phyloP scores from a whole-genome alignment of 345 rosid species.

The Hevea brasiliensis region DNA sequence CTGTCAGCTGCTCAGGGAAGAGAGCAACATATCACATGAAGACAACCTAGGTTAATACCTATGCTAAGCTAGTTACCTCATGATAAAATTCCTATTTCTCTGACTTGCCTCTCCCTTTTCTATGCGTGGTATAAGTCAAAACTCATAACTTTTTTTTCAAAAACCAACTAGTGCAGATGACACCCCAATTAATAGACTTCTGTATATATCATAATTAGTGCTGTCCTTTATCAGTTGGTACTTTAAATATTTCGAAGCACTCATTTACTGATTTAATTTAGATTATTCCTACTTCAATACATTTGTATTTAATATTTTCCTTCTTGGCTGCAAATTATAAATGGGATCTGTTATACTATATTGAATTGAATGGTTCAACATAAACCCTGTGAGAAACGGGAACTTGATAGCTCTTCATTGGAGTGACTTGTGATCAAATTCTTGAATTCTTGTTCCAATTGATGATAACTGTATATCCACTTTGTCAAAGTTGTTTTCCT shows the following conservation, averaged over 20 bases:
- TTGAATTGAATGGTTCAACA: background rate
- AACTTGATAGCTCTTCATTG: background rate
- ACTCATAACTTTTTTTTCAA: too few relatives aligned
- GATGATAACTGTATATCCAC: background rate
- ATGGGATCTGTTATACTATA: background rate
- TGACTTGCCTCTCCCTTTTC: background rate
- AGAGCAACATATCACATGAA: constrained; percentile 22
- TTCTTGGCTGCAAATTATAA: background rate
- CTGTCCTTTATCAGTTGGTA: background rate
- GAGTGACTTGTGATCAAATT: background rate
- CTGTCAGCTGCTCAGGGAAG: constrained; percentile 20
- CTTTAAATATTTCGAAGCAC: background rate
- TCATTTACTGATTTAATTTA: background rate
- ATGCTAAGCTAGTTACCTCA: background rate
- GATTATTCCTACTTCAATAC: background rate
- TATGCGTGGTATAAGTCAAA: background rate
- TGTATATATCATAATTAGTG: too few relatives aligned
- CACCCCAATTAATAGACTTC: background rate
- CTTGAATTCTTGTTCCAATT: background rate
- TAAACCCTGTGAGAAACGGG: background rate
- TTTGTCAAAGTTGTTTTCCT: background rate
- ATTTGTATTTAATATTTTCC: background rate
- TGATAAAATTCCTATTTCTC: background rate
- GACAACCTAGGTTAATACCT: constrained; percentile 29
- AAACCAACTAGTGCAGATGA: background rate